Conservation (phyloP, 495 filamentous ascomycete genomes). For the Lasiosphaeriaceae sp. region DNA sequence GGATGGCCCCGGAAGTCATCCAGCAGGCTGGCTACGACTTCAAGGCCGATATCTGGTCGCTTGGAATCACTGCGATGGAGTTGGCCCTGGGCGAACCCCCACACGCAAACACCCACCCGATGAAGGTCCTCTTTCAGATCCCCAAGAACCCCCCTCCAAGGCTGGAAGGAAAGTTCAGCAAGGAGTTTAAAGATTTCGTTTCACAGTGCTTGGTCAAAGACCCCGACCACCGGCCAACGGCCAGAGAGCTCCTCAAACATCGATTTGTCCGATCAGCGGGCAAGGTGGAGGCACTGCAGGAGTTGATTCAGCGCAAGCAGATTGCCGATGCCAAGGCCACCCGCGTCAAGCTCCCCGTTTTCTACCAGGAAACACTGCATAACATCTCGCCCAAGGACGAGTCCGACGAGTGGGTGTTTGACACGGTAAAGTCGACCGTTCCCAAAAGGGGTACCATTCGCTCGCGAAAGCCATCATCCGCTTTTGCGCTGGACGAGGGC, state of each 20-base stretch:
- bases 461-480: slow-evolving; percentile 51
- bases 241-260: slow-evolving; percentile 86
- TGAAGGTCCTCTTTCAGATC: slow-evolving; percentile 98
- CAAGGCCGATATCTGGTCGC: slow-evolving; percentile 96
- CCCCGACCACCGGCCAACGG: slow-evolving; percentile 74
- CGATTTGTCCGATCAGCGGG: slow-evolving; percentile 83
- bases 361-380: slow-evolving; percentile 87
- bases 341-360: slow-evolving; percentile 60
- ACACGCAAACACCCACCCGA: slow-evolving; percentile 85
- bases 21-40: slow-evolving; percentile 95
- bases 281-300: slow-evolving; percentile 77
- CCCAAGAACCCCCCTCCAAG: slow-evolving; percentile 85
- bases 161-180: slow-evolving; percentile 84
- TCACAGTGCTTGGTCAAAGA: slow-evolving; percentile 87
- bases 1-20: slow-evolving; percentile 99
- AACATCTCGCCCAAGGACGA: slow-evolving; percentile 65
- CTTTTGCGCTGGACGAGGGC: slow-evolving; percentile 49
- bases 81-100: slow-evolving; percentile 91
- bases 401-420: slow-evolving; percentile 94
- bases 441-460: slow-evolving; percentile 41
- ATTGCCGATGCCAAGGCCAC: slow-evolving; percentile 67
- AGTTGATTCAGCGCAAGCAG: slow-evolving; percentile 81
- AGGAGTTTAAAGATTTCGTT: slow-evolving; percentile 91
- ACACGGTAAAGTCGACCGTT: slow-evolving; percentile 71
- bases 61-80: slow-evolving; percentile 95